Conservation (phyloP, 139 green algal genomes). For the Limnomonas spitsbergensis region DNA sequence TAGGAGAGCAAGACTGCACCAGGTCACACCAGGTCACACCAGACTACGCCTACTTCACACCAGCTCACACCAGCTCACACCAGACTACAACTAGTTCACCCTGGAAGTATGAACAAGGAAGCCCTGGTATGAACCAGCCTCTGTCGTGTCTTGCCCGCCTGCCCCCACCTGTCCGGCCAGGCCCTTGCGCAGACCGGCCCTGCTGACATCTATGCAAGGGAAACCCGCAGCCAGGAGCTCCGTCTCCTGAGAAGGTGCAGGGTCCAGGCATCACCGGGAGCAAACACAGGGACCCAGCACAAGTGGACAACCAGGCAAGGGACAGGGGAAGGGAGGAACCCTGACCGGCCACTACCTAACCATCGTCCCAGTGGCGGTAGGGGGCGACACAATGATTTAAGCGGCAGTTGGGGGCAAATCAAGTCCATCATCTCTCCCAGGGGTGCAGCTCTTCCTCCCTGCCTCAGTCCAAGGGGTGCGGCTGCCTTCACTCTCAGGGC, state of each 20-base stretch:
- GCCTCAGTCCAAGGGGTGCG: too few relatives aligned
- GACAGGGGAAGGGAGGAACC: neutral
- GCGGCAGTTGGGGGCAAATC: neutral
- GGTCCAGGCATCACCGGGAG: neutral
- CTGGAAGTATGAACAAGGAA: too few relatives aligned
- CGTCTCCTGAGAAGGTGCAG: constrained; percentile 50
- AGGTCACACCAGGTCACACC: too few relatives aligned
- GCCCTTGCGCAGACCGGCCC: constrained; percentile 63
- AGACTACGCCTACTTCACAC: too few relatives aligned
- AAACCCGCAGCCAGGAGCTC: constrained; percentile 84
- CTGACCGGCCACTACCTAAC: neutral
- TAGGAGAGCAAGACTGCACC: too few relatives aligned
- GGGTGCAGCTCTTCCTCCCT: too few relatives aligned
- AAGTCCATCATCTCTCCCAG: neutral
- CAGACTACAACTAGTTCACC: too few relatives aligned
- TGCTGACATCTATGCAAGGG: constrained; percentile 82
- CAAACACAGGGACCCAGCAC: neutral
- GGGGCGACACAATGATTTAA: neutral
- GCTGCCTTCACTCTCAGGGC: too few relatives aligned
- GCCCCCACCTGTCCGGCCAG: constrained; percentile 53
- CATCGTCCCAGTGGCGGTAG: neutral
- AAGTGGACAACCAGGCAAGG: neutral
- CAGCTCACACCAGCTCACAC: too few relatives aligned
- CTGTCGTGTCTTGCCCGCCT: neutral
- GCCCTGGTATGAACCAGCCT: too few relatives aligned